Base-by-base conservation (phyloP, 495 filamentous ascomycete species). In the Penicillium ochrochloron region DNA sequence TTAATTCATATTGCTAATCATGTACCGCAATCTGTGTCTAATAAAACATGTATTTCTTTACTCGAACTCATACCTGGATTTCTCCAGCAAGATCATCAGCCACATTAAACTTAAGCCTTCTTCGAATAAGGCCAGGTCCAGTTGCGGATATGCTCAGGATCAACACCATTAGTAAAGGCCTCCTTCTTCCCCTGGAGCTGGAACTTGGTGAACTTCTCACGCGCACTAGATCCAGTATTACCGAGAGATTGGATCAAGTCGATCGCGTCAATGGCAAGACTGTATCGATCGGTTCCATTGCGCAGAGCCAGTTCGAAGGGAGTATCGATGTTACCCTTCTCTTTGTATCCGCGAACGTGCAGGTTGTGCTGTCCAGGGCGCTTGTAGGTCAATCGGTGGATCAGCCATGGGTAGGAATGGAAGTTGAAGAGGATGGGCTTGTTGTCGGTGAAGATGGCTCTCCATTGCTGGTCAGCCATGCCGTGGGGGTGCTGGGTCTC, bases 241-340 rank as follows among this genome's bases (percentile, higher is more conserved):
- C 81, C 78, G 53, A 91, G 76, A 0, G 70, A 67, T 14, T 81
- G 74, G 60, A 88, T 82, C 56, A 83, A 82, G 68, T 92, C 89
- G 64, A 92, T 90, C 5, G 88, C 89, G 70, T 87, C 86, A 66
- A 92, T 89, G 7, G 90, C 89, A 23, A 92, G 73, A 68, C 85
- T 88, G 70, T 86, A 92, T 33, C 89, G 79, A 73, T 92, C 89
- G 3, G 88, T 89, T 57, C 85, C 78, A 73, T 92, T 92, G 55
- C 89, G 80, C 70, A 91, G 85, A 11, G 89, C 89, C 42, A 92
- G 74, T 72, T 91, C 88, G 35, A 91, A 85, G 5, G 88, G 89
- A 0, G 88, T 91, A 70, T 92, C 88, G 69, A 91, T 92, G 66
- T 91, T 91, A 44, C 89, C 89, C 82, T 91, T 91, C 82, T 91